These are phyloP conservation scores for Corchorus olitorius DNA, from an alignment of 345 rosid genomes.

Conservation along the genomic window DNA sequence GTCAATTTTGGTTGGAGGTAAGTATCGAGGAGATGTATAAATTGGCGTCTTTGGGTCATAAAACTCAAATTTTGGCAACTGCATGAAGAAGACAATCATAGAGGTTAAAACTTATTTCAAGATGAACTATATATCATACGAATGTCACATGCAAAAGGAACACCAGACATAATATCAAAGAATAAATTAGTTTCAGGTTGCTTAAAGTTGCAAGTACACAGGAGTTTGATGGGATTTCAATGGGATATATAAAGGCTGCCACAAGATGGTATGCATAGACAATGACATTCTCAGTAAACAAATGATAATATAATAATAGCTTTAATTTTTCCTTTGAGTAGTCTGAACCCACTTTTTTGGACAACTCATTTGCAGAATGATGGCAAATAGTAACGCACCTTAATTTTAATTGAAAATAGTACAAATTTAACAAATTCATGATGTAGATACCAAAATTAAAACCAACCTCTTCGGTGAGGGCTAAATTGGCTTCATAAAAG, in stretches of 20 bases:
- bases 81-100: slow-evolving; percentile 16
- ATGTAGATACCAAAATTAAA: neutral
- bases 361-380: neutral
- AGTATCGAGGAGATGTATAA: slow-evolving; percentile 88
- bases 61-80: slow-evolving; percentile 83
- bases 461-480: slow-evolving; percentile 84
- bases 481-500: slow-evolving; percentile 92
- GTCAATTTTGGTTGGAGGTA: slow-evolving; percentile 88
- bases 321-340: neutral
- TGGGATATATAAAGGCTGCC: neutral
- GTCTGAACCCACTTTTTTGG: neutral
- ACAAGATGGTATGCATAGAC: neutral
- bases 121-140: neutral
- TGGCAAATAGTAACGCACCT: neutral
- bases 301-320: neutral
- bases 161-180: neutral
- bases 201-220: neutral
- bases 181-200: neutral
- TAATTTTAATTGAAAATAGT: neutral
- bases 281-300: neutral
- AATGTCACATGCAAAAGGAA: neutral
- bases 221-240: neutral
- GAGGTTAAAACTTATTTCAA: neutral
- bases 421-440: neutral
- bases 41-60: slow-evolving; percentile 87